Evolutionary conservation across 345 rosid genomes (phyloP), one percentile per base, ranked within the genome.

Genomic region (Gossypium arboreum): DNA sequence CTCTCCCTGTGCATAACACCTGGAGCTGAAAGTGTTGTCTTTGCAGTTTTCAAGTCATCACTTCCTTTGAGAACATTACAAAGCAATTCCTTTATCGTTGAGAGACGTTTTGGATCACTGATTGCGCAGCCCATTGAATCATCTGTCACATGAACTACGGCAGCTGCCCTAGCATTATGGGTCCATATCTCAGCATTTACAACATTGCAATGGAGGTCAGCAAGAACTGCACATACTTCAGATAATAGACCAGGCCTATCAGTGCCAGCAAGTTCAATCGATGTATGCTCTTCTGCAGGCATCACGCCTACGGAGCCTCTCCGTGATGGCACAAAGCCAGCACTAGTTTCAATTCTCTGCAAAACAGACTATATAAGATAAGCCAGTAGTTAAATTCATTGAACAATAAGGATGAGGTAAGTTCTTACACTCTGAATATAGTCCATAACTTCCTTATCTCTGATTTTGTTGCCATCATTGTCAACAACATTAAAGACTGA

Each of bases 141-240:
- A 77, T 92, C 97, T 7, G 88, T 90, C 74, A 90, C 90, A 78
- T 88, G 91, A 79, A 87, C 89, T 29, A 94, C 93, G 11, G 98
- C 97, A 2, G 98, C 98, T 62, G 98, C 97, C 84, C 97, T 87
- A 17, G 85, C 80, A 79, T 94, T 94, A 85, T 94, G 98, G 52
- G 98, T 92, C 98, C 98, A 94, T 77, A 94, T 88, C 83, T 92
- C 98, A 56, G 97, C 97, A 72, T 84, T 87, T 15, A 85, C 93
- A 68, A 94, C 98, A 68, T 87, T 94, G 81, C 97, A 94, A 56
- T 79, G 82, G 73, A 89, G 94, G 82, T 88, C 94, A 0, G 97
- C 76, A 59, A 94, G 97, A 79, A 94, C 93, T 18, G 98, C 97
- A 81, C 91, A 89, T 51, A 94, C 93, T 84, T 94, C 98, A 17